Conservation (phyloP, 2,329 filamentous ascomycete genomes). For the Rhytidhysteron rufulum region DNA sequence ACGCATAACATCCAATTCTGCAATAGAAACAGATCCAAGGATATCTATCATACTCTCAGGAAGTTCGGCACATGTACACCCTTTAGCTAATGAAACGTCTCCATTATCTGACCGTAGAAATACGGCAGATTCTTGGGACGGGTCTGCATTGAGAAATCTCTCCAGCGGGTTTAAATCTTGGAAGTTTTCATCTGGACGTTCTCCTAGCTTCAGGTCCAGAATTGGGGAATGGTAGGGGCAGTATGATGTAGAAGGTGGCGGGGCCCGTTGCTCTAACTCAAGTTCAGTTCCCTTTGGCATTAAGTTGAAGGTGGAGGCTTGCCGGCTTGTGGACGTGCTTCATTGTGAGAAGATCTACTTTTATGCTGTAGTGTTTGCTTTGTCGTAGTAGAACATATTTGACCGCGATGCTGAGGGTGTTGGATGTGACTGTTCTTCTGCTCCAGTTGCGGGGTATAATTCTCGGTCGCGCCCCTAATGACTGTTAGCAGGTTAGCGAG, state of each 20-base stretch:
- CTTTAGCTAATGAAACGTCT: slow-evolving; percentile 13
- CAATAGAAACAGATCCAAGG: no score
- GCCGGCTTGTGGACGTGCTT: not conserved
- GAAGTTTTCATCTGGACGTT: not conserved
- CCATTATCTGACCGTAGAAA: slow-evolving; percentile 15
- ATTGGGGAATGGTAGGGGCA: slow-evolving; percentile 1
- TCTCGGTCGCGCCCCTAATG: not conserved
- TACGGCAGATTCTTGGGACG: slow-evolving; percentile 17
- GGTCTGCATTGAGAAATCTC: slow-evolving; percentile 18
- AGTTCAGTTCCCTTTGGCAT: not conserved
- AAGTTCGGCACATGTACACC: slow-evolving; percentile 10
- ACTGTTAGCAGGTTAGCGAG: not conserved
- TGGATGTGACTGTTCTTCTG: not conserved
- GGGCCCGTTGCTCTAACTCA: not conserved
- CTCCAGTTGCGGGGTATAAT: no score
- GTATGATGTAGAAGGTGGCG: not conserved
- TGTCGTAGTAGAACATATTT: not conserved
- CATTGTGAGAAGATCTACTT: not conserved
- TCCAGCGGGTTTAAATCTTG: slow-evolving; percentile 15
- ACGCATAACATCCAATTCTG: no score
- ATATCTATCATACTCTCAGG: no score
- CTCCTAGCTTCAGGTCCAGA: not conserved
- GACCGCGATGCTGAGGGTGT: not conserved
- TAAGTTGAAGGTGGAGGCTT: not conserved
- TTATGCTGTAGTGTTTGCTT: not conserved